These are phyloP conservation scores for Candida pseudoviswanathii DNA, from an alignment of 1,139 yeast species.

Conservation along the genomic window DNA sequence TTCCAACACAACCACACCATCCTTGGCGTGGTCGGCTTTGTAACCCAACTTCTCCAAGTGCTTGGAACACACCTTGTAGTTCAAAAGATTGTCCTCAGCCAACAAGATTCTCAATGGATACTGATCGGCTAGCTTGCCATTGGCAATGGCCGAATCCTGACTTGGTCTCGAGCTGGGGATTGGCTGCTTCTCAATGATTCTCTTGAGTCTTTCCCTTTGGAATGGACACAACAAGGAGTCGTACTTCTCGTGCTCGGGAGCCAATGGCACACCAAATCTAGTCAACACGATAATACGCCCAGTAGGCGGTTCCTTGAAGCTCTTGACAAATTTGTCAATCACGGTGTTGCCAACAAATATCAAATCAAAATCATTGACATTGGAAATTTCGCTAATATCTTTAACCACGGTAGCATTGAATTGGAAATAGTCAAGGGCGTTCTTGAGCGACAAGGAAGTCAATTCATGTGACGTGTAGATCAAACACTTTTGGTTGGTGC, in stretches of 20 bases:
- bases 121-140: constrained; percentile 23
- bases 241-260: constrained; percentile 25
- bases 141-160: background rate
- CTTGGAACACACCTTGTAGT: constrained; percentile 52
- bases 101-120: constrained; percentile 49
- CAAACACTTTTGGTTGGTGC: constrained; percentile 25
- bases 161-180: background rate
- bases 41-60: constrained; percentile 57
- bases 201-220: constrained; percentile 29
- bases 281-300: constrained; percentile 17
- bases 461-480: constrained; percentile 37
- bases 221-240: constrained; percentile 39
- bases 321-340: constrained; percentile 17
- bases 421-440: constrained; percentile 33
- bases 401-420: constrained; percentile 25
- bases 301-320: background rate
- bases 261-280: constrained; percentile 33
- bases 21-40: constrained; percentile 56
- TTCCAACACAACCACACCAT: constrained; percentile 51
- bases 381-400: background rate
- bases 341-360: constrained; percentile 25
- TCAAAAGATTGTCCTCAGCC: constrained; percentile 57
- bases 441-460: constrained; percentile 34
- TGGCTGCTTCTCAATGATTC: constrained; percentile 6
- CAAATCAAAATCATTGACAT: constrained; percentile 6